A percentile compares a stretch with the other conserved stretches of the same genome.
These are phyloP conservation scores for Mediolabrus comicus DNA, from an alignment of 108 stramenopile genomes.

Conservation along the genomic window DNA sequence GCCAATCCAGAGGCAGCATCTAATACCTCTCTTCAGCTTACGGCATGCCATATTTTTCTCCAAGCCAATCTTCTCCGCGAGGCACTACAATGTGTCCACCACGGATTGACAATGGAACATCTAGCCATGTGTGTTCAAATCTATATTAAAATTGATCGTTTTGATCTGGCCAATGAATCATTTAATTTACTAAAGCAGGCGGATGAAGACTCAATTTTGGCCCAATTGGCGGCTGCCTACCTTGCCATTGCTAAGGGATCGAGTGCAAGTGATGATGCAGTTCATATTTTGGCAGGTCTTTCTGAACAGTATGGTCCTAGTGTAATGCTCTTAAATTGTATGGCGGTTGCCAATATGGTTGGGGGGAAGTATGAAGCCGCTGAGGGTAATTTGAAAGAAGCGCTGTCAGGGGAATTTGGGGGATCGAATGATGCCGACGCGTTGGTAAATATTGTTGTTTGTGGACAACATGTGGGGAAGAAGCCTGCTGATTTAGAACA, in stretches of 20 bases:
- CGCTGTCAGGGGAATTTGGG: slow-evolving; percentile 56
- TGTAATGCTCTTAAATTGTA: slow-evolving; percentile 84
- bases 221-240: slow-evolving; percentile 86
- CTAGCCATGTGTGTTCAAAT: slow-evolving; percentile 81
- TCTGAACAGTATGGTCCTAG: slow-evolving; percentile 95
- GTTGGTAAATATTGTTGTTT: slow-evolving; percentile 89
- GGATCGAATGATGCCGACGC: slow-evolving; percentile 79
- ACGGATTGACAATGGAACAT: slow-evolving; percentile 89
- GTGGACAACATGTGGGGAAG: slow-evolving; percentile 81
- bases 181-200: slow-evolving; percentile 67
- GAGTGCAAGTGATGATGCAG: slow-evolving; percentile 81
- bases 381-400: slow-evolving; percentile 77
- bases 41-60: slow-evolving; percentile 87
- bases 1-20: slow-evolving; percentile 45
- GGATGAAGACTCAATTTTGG: slow-evolving; percentile 96
- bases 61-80: slow-evolving; percentile 81
- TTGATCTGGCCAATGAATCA: slow-evolving; percentile 85
- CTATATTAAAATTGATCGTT: slow-evolving; percentile 91
- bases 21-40: slow-evolving; percentile 79
- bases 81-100: slow-evolving; percentile 88
- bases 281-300: slow-evolving; percentile 83
- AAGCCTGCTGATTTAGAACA: slow-evolving; percentile 38
- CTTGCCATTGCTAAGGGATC: slow-evolving; percentile 83
- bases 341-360: slow-evolving; percentile 89
- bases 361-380: slow-evolving; percentile 86